Percentiles rank a stretch among this genome's conserved stretches.
Conservation (phyloP, 352 stramenopile species). For the Paralagenidium karlingii region DNA sequence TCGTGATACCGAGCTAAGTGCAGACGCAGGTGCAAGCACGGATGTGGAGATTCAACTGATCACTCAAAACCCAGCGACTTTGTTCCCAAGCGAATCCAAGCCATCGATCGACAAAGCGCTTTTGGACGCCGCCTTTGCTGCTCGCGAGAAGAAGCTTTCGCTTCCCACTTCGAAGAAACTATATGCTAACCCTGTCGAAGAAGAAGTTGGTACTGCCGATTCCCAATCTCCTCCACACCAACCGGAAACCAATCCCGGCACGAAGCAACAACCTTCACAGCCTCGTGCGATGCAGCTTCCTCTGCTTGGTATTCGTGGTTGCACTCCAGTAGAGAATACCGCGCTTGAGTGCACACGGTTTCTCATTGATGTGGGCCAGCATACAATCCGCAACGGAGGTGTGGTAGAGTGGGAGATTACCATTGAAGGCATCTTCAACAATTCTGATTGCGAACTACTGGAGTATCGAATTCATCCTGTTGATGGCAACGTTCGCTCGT, state of each 20-base stretch:
- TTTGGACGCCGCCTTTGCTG: conserved; percentile 45
- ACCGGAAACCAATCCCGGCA: too few relatives aligned
- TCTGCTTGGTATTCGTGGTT: conserved; percentile 57
- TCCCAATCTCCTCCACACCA: too few relatives aligned
- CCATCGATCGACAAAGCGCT: conserved; percentile 15
- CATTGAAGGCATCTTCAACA: conserved; percentile 60
- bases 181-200: too few relatives aligned
- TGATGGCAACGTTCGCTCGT: conserved; percentile 58
- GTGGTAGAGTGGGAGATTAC: conserved; percentile 86
- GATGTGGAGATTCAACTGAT: conserved; percentile 45
- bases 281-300: conserved; percentile 38
- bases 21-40: conserved; percentile 29
- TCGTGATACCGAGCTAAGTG: conserved; percentile 46
- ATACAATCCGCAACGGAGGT: conserved; percentile 76
- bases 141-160: conserved; percentile 37
- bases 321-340: conserved; percentile 72
- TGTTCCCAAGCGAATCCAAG: conserved; percentile 24
- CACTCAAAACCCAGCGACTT: conserved; percentile 15
- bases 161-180: conserved; percentile 29
- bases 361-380: conserved; percentile 77
- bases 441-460: conserved; percentile 28
- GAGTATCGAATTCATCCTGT: conserved; percentile 70
- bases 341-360: conserved; percentile 71
- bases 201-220: too few relatives aligned
- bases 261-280: too few relatives aligned